Evolutionary conservation across 768 basidiomycete genomes (phyloP).

Genomic region (Tylopilus vinaceipallidus): DNA sequence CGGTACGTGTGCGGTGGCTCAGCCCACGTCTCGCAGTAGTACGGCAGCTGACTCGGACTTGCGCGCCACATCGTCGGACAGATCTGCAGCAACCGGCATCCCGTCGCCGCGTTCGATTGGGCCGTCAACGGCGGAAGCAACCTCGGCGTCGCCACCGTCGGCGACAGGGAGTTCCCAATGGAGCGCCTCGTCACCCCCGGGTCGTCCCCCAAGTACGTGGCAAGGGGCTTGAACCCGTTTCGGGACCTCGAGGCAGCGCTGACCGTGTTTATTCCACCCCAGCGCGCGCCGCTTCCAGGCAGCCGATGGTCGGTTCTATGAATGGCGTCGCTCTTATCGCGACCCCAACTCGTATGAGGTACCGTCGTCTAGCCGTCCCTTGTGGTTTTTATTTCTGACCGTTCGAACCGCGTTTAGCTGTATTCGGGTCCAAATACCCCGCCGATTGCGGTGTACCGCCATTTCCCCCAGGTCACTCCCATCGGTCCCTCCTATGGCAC

Average conservation of each 20-base stretch:
- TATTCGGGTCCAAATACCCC: conserved; percentile 46
- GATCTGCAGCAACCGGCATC: conserved; percentile 44
- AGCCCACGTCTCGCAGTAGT: neutral
- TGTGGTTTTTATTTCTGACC: neutral
- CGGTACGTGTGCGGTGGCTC: conserved; percentile 23
- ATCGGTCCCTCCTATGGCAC: conserved; percentile 65
- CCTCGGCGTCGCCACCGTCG: conserved; percentile 50
- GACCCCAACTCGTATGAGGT: conserved; percentile 61
- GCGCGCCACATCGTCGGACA: no score
- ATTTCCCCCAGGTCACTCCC: conserved; percentile 48
- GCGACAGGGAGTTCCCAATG: conserved; percentile 56
- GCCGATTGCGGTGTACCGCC: conserved; percentile 57
- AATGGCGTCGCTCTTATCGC: conserved; percentile 59
- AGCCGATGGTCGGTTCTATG: conserved; percentile 55
- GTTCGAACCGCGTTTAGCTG: conserved; percentile 39
- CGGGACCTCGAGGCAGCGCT: conserved; percentile 10
- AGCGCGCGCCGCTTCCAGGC: conserved; percentile 63
- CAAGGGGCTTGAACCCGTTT: neutral
- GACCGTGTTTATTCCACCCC: conserved; percentile 8
- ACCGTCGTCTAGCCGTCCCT: conserved; percentile 22
- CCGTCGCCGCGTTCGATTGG: conserved; percentile 55
- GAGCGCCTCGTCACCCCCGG: conserved; percentile 57
- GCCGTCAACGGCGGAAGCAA: conserved; percentile 24
- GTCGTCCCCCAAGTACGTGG: conserved; percentile 45
- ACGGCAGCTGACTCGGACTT: neutral